Base-by-base conservation (phyloP, 306 rosid genomes). In the Heteromeles arbutifolia region DNA sequence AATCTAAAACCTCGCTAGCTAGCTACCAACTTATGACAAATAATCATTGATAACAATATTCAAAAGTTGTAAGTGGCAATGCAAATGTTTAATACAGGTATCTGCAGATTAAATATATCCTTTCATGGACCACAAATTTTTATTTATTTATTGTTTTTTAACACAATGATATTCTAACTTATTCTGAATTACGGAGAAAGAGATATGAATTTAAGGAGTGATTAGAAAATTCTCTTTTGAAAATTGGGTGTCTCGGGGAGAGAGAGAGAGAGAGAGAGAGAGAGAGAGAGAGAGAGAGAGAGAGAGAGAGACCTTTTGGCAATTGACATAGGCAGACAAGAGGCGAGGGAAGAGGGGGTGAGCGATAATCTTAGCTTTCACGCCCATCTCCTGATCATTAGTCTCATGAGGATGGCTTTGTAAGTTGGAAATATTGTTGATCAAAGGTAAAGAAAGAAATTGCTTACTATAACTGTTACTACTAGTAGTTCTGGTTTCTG, bases 321-420 rank as follows among this genome's bases (percentile, higher is more conserved):
- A 84, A 74, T 63, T 84, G 64, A 68, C 44, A 43, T 82, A 79
- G 32, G 81, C 69, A 0, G 65, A 24, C 67, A 85, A 41, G 72
- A 85, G 84, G 31, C 79, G 76, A 66, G 84, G 78, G 68, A 74
- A 85, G 43, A 88, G 79, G 64, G 87, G 83, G 44, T 87, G 89
- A 61, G 77, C 74, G 82, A 87, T 79, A 21, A 82, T 63, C 78
- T 87, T 79, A 19, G 82, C 80, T 68, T 67, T 79, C 69, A 74
- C 58, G 31, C 63, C 41, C 34, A 28, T 11, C 57, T 41, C 59
- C 21, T 57, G n/a, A 54, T 18, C 75, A 56, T 24, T 44, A 17
- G 70, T 2, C 32, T 59, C 56, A 25, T 74, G 41, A 18, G 21
- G 21, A 29, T 22, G 57, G 61, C 8, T 79, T 76, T 70, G 74